A percentile compares a stretch with the other conserved stretches of the same genome.
Conservation (phyloP, 495 filamentous ascomycete genomes). For the Penicillium herquei region DNA sequence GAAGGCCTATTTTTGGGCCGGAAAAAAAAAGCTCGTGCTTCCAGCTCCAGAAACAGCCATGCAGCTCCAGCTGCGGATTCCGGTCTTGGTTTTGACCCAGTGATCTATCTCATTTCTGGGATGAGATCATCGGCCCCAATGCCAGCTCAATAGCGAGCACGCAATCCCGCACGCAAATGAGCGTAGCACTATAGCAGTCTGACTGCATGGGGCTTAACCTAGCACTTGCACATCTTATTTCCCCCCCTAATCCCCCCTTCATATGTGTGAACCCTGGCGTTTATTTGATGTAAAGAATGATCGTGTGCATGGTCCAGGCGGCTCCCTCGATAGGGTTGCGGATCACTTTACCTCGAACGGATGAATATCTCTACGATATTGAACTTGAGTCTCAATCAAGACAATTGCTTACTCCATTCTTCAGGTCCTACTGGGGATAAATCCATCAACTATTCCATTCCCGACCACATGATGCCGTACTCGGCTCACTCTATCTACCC, state of each 20-base stretch:
- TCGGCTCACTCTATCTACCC: conserved; percentile 45
- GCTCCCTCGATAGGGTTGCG: conserved; percentile 15
- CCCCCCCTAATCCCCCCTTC: not conserved
- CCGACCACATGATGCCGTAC: conserved; percentile 47
- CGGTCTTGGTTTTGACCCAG: not conserved
- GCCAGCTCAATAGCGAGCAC: conserved; percentile 35
- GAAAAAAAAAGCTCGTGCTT: conserved; percentile 7
- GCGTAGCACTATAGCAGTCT: conserved; percentile 13
- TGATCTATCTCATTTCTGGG: conserved; percentile 4
- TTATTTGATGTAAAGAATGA: conserved; percentile 15
- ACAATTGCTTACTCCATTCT: conserved; percentile 28
- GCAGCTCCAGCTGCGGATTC: conserved; percentile 2
- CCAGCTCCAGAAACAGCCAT: not conserved
- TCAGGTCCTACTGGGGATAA: conserved; percentile 36
- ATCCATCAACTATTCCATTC: conserved; percentile 41
- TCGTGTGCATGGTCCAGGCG: conserved; percentile 14
- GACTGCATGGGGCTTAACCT: conserved; percentile 6
- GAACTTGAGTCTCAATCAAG: conserved; percentile 7
- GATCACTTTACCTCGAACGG: conserved; percentile 1
- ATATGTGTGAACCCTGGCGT: conserved; percentile 11
- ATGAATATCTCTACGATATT: conserved; percentile 11
- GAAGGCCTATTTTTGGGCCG: not conserved
- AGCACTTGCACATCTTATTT: conserved; percentile 14
- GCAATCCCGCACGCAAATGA: conserved; percentile 44
- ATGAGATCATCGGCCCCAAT: conserved; percentile 22